These are phyloP conservation scores for Collybiopsis confluens DNA, from an alignment of 768 basidiomycete genomes.

Conservation along the genomic window DNA sequence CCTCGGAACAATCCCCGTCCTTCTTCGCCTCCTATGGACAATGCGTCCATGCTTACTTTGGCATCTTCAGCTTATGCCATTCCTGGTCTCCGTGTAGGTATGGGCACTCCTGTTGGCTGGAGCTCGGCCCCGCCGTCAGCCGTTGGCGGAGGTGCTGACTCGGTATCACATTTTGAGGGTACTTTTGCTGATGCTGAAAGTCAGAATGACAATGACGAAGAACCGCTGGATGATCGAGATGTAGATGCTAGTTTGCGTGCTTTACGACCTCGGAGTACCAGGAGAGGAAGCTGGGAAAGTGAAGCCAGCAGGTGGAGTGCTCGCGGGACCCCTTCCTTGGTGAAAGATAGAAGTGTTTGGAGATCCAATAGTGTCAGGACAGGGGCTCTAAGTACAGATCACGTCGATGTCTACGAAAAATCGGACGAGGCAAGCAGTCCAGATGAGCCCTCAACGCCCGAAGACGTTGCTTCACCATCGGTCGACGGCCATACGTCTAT, in stretches of 20 bases:
- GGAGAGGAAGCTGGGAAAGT: slow-evolving; percentile 90
- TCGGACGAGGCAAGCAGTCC: slow-evolving; percentile 17
- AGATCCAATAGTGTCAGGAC: slow-evolving; percentile 58
- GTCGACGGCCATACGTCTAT: background rate
- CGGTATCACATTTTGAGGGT: slow-evolving; percentile 69
- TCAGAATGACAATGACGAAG: slow-evolving; percentile 71
- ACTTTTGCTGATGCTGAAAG: slow-evolving; percentile 57
- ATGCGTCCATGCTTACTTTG: slow-evolving; percentile 89
- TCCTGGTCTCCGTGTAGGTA: slow-evolving; percentile 49
- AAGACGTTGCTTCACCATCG: background rate
- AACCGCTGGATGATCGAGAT: slow-evolving; percentile 62
- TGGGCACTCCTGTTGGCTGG: slow-evolving; percentile 33
- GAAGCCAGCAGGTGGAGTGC: slow-evolving; percentile 89
- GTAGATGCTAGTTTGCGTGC: slow-evolving; percentile 87
- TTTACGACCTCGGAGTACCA: slow-evolving; percentile 79
- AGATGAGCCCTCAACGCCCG: background rate
- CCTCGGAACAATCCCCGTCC: slow-evolving; percentile 95
- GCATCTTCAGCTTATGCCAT: slow-evolving; percentile 90
- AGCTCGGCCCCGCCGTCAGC: slow-evolving; percentile 47
- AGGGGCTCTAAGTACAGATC: slow-evolving; percentile 50
- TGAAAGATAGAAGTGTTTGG: slow-evolving; percentile 56
- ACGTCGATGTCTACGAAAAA: slow-evolving; percentile 21
- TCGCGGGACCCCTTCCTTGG: slow-evolving; percentile 41
- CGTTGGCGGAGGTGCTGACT: slow-evolving; percentile 50
- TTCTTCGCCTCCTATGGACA: slow-evolving; percentile 83